Evolutionary conservation across 805 yeast species (phyloP), one percentile per base, ranked within the genome.

Genomic region (Ogataea pini): DNA sequence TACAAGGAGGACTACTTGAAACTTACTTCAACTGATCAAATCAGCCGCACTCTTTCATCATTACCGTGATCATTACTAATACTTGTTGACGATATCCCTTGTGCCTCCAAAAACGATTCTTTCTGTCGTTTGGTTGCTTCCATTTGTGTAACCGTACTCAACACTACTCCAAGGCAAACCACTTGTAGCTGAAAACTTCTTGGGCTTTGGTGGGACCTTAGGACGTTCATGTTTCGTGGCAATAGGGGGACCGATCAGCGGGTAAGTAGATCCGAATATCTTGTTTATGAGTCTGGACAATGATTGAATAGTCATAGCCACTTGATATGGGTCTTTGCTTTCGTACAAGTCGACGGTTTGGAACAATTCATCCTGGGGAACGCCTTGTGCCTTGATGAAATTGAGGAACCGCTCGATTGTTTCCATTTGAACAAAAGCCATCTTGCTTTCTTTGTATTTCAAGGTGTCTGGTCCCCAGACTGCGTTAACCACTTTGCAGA

Each of bases 371-470:
- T 86, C 90, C 55, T 86, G 85, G 5, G 90, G 88, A 2, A 89
- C 82, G 2, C 92, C 92, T 44, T 82, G 71, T 4, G 62, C 45
- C 53, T 82, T 78, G 42, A 89, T 82, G 46, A 83, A 80, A 5
- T 73, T 68, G 32, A 89, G 68, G 59, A 89, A 89, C 54, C 79
- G 79, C 42, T 89, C 80, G 28, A 89, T 87, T 59, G 88, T 88
- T 60, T 89, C 96, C 96, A 89, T 89, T 67, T 83, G 80, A 13
- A 82, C 78, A 63, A 88, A 89, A 2, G 95, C 92, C 84, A 87
- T 82, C 44, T 73, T 72, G 9, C 89, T 79, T 42, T 72, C 73
- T 61, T 85, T 87, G 62, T 65, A 82, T 52, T 74, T 78, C 3
- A 72, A 62, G 2, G 70, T 64, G 9, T 52, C 46, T 0, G 71